phyloP scores from a whole-genome alignment of 768 basidiomycete species.

The Amanita subjunquillea region DNA sequence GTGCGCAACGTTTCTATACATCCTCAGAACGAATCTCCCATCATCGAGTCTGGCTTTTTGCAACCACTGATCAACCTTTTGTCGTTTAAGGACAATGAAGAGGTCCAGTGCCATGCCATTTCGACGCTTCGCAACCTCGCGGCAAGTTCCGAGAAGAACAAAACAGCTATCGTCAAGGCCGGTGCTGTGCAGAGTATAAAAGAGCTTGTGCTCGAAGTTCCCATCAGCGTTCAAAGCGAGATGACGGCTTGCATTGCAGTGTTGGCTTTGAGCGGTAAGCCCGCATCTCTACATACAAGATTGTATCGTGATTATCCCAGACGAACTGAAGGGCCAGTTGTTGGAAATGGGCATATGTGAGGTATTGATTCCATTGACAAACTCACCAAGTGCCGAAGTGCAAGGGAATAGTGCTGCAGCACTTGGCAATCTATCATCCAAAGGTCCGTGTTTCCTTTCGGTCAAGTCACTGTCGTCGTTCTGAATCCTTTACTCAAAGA shows the following conservation, averaged over 20 bases:
- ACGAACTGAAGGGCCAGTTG: conserved; percentile 93
- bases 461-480: neutral
- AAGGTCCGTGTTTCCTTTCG: conserved; percentile 41
- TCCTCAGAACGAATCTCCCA: conserved; percentile 96
- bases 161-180: conserved; percentile 94
- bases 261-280: conserved; percentile 84
- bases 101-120: conserved; percentile 98
- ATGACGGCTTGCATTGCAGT: conserved; percentile 99
- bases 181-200: conserved; percentile 96
- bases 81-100: conserved; percentile 98
- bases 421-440: conserved; percentile 93
- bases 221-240: conserved; percentile 95
- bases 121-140: conserved; percentile 95
- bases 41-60: conserved; percentile 96
- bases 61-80: conserved; percentile 92
- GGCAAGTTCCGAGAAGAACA: conserved; percentile 96
- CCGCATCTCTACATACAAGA: neutral
- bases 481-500: conserved; percentile 32
- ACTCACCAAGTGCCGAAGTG: conserved; percentile 93
- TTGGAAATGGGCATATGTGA: conserved; percentile 98
- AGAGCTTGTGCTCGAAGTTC: conserved; percentile 89
- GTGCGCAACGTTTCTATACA: conserved; percentile 99
- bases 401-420: conserved; percentile 99
- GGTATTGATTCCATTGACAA: conserved; percentile 92
- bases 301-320: conserved; percentile 25